A percentile compares a stretch with the other conserved stretches of the same genome.
These are phyloP conservation scores for Cryptosporidium ubiquitum DNA, from an alignment of 169 alveolate species.

Conservation along the genomic window DNA sequence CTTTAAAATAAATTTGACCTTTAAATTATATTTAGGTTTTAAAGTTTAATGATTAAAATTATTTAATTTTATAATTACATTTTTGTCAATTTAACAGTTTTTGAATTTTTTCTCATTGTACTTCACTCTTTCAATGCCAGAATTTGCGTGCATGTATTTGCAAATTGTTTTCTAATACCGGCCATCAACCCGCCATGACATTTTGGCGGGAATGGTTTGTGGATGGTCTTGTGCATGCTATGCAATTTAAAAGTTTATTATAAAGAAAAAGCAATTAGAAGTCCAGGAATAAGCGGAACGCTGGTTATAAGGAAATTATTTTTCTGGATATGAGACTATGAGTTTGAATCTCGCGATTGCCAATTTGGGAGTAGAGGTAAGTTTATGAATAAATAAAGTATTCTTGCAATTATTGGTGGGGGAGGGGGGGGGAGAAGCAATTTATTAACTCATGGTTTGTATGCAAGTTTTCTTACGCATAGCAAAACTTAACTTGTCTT, in stretches of 20 bases:
- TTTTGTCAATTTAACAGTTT: not conserved
- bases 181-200: not conserved
- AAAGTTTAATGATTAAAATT: not conserved
- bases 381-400: not conserved
- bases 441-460: not conserved
- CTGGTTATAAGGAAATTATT: not conserved
- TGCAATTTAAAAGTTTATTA: not conserved
- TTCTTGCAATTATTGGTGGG: not conserved
- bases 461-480: not conserved
- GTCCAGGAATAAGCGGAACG: not conserved
- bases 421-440: no score
- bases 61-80: no score
- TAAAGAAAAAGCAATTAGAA: not conserved
- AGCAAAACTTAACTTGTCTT: not conserved
- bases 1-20: no score
- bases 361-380: conserved; percentile 67
- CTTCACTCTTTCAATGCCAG: not conserved
- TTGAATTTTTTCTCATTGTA: not conserved
- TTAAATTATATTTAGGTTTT: no score
- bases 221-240: conserved; percentile 42
- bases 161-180: not conserved
- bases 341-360: conserved; percentile 4
- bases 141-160: not conserved
- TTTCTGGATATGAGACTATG: not conserved
- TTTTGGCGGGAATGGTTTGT: conserved; percentile 21